Base-by-base conservation (phyloP, 2,329 filamentous ascomycete species). In the Curvularia spicifera region DNA sequence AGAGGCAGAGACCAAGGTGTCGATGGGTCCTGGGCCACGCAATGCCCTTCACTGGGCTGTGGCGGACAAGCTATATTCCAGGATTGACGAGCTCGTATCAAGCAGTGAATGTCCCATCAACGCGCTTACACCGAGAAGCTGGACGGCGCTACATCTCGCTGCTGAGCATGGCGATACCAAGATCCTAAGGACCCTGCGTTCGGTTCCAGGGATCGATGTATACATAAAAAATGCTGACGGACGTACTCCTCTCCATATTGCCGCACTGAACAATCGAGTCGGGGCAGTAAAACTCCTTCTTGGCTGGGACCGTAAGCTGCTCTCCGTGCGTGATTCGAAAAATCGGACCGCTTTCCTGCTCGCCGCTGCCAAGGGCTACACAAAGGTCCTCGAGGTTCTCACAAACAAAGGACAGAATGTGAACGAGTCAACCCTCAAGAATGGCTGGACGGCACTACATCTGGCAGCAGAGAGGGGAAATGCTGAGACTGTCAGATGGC, bases 31-130 rank as follows among this genome's bases (percentile, higher is more conserved):
- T 15, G 65, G 53, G 2, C 58, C 53, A 2, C 61, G 61, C 3
- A 68, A 68, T 26, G 57, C 63, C 6, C 56, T 68, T 1, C 65
- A 68, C 31, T 63, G 61, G 63, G 63, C 65, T 15, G 63, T 61
- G 15, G 63, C 63, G 45, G 61, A 13, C 59, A 65, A 51, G 63
- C 65, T 18, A 43, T 43, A 6, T 50, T 51, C 7, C 53, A 51
- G 49, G 6, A 43, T 51, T 13, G 49, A 40, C 15, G 39, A 51
- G 33, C 35, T 60, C 13, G 51, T 68, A 7, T 59, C 63, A 26
- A 59, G 54, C n/a, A 60, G 62, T 1, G 60, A 65, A 35, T 68
- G 64, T 24, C 65, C 64, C 0, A 61, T 68, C 45, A 68, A 68
- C 45, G 63, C 65, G 6, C 63, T 68, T 3, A 63, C 61, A 20